Evolutionary conservation across 306 rosid species (phyloP), one percentile per base, ranked within the genome.

Genomic region (Prunus davidiana): DNA sequence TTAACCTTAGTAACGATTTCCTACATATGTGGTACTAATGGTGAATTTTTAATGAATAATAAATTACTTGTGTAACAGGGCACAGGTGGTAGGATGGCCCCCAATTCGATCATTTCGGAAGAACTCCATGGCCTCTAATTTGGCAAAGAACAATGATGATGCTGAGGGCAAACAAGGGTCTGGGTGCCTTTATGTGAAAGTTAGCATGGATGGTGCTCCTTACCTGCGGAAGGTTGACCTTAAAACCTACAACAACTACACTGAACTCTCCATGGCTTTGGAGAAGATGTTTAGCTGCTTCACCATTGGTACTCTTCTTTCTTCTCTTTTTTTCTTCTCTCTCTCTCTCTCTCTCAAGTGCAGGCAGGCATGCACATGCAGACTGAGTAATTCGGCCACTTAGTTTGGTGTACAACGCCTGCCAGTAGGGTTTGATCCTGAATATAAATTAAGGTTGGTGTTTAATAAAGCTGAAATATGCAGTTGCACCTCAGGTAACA

Each of bases 71-170:
- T 86, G 88, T 34, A 77, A 79, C 93, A 95, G 98, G 87, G 85
- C 97, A 76, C 98, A 92, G 77, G 96, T 90, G 79, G 98, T 95
- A 74, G 98, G 98, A 81, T 95, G 97, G 98, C 98, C 98, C 72
- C 98, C 98, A 73, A 92, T 95, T 77, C 87, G 98, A 82, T 92
- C 98, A 8, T 95, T 86, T 69, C 79, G 97, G 67, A 95, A 95
- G 88, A 95, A 84, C 85, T 80, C 85, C 64, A 88, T 95, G 97
- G 89, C 93, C 45, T 84, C 93, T 13, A 92, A 83, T 85, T 75
- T 70, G 73, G 55, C 85, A 4, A 92, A 94, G 83, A 90, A 78
- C 84, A 86, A 69, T 47, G 92, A 88, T 56, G 93, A 89, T 64
- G 84, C 76, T 51, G 91, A 87, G 14, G 96, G 82, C 2, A 95